Conservation (phyloP, 2,329 filamentous ascomycete species). For the Periconia macrospinosa region DNA sequence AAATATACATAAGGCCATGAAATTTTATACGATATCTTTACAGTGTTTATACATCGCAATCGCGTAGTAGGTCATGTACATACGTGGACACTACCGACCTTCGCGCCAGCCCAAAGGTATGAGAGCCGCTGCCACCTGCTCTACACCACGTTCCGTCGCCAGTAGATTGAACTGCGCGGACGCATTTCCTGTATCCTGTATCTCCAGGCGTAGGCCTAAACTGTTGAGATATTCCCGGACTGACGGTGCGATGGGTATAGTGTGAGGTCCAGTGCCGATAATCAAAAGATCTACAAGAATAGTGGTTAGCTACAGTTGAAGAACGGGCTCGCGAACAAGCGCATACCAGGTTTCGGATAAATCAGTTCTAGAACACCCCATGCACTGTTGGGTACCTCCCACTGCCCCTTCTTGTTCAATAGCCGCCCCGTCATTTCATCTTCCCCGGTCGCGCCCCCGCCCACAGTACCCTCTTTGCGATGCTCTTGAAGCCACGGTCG, state of each 20-base stretch:
- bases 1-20: neutral
- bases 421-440: conserved; percentile 50
- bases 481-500: conserved; percentile 68
- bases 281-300: conserved; percentile 73
- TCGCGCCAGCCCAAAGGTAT: conserved; percentile 84
- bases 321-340: neutral
- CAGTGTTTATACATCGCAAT: neutral
- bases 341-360: conserved; percentile 85
- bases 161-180: conserved; percentile 93
- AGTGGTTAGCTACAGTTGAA: neutral
- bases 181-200: conserved; percentile 91
- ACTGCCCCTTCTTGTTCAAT: conserved; percentile 77
- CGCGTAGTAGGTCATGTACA: too few species aligned
- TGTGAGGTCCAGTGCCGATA: conserved; percentile 77
- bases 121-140: conserved; percentile 82
- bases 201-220: conserved; percentile 82
- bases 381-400: conserved; percentile 69
- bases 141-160: conserved; percentile 87
- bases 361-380: conserved; percentile 77
- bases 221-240: conserved; percentile 72
- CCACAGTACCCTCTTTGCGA: conserved; percentile 37
- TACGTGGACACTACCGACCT: conserved; percentile 11
- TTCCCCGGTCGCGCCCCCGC: conserved; percentile 41
- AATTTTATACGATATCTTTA: neutral
- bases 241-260: conserved; percentile 74